phyloP scores from a whole-genome alignment of 257 asterid genomes.

The Solanum sitiens region DNA sequence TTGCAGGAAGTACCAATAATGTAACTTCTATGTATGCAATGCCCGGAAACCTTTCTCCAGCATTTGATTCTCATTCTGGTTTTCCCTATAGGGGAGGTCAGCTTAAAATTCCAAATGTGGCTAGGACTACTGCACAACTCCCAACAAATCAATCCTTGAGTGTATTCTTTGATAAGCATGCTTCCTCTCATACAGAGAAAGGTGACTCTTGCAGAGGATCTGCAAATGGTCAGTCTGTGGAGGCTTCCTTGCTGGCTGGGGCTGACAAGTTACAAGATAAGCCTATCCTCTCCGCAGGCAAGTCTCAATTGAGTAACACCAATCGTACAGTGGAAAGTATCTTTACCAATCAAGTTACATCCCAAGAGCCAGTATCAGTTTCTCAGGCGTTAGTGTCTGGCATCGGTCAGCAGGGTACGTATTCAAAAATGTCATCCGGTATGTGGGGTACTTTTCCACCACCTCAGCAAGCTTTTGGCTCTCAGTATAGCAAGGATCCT shows the following conservation, averaged over 20 bases:
- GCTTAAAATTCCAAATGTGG: slow-evolving; percentile 35
- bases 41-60: slow-evolving; percentile 35
- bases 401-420: slow-evolving; percentile 17
- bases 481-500: slow-evolving; percentile 24
- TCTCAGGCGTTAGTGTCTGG: slow-evolving; percentile 28
- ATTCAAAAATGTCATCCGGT: slow-evolving; percentile 21
- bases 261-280: slow-evolving; percentile 10
- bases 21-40: slow-evolving; percentile 23
- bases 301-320: slow-evolving; percentile 16
- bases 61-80: slow-evolving; percentile 28
- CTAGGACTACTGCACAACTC: slow-evolving; percentile 32
- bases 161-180: slow-evolving; percentile 16
- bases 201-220: slow-evolving; percentile 15
- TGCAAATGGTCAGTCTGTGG: slow-evolving; percentile 19
- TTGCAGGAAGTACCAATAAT: slow-evolving; percentile 21
- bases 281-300: neutral
- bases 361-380: slow-evolving; percentile 13
- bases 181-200: slow-evolving; percentile 28
- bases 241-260: slow-evolving; percentile 29
- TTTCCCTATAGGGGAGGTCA: slow-evolving; percentile 32
- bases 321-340: slow-evolving; percentile 25
- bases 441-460: slow-evolving; percentile 36
- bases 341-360: slow-evolving; percentile 22
- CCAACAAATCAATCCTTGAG: slow-evolving; percentile 25
- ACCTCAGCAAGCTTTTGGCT: slow-evolving; percentile 22